Base-by-base conservation (phyloP, 331 rosid species). In the Acacia concinna region DNA sequence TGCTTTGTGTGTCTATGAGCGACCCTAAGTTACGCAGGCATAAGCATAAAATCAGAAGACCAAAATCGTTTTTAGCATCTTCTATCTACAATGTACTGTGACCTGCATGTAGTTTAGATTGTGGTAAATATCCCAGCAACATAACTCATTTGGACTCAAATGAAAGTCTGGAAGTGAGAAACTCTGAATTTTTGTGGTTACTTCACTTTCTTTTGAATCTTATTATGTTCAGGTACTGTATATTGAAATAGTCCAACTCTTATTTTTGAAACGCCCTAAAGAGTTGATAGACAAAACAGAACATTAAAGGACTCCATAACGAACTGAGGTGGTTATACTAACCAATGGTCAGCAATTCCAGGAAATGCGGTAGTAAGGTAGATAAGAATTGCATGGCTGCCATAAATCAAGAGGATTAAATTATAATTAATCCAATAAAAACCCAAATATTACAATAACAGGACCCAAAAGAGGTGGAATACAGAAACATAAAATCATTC, bases 311-410 rank as follows among this genome's bases (percentile, higher is more conserved):
- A 74, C 32, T 21, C 23, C 41, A 60, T n/a, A 68, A 73, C 68
- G 43, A 74, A 64, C 64, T 68, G 68, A 68, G 84, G 78, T 3
- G 84, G 71, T 63, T 65, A 32, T 60, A 81, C 86, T 84, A 79
- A 94, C 98, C 97, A 94, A 73, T 92, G 88, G 75, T 91, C 91
- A 37, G 97, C 82, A 43, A 91, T 72, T 75, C 97, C 95, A 68
- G 98, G 94, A 83, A 89, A 94, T 15, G 92, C 91, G 79, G 89
- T 85, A 85, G 90, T 86, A 59, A 94, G 89, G 79, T 92, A 94
- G 82, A 82, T 47, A 73, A 94, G 92, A 85, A 94, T 89, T 68
- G 98, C 97, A 81, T 92, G 98, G 82, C 98, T 94, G 93, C 81
- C 66, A 78, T 77, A 68, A 80, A 37, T 38, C 84, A 81, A 72